A percentile compares a stretch with the other conserved stretches of the same genome.
Evolutionary conservation across 352 stramenopile genomes (phyloP).

Genomic region (Phytophthora aleatoria): DNA sequence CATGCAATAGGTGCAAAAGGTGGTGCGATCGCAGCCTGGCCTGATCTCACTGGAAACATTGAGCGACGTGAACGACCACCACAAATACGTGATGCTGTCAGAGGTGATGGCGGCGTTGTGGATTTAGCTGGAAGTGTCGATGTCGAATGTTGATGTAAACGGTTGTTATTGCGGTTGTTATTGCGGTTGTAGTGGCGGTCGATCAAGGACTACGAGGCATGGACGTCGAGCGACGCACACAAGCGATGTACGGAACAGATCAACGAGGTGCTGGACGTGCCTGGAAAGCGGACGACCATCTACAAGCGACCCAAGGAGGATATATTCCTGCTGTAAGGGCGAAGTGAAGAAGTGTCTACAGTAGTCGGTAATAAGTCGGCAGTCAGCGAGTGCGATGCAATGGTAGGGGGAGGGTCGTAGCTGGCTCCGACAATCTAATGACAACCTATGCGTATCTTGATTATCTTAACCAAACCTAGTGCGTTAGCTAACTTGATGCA

Average conservation of each 20-base stretch:
- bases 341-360: neutral
- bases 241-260: constrained; percentile 85
- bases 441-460: constrained; percentile 19
- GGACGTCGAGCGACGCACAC: constrained; percentile 78
- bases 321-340: constrained; percentile 80
- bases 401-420: neutral
- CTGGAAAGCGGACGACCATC: constrained; percentile 86
- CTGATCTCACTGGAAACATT: constrained; percentile 84
- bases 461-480: neutral
- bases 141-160: neutral
- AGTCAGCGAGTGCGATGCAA: neutral
- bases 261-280: constrained; percentile 86
- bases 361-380: constrained; percentile 20
- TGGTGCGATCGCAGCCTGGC: constrained; percentile 75
- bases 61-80: constrained; percentile 82
- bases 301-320: constrained; percentile 82
- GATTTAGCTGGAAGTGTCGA: neutral
- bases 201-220: constrained; percentile 81
- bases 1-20: constrained; percentile 62
- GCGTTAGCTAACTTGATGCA: no score
- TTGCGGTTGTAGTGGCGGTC: constrained; percentile 64
- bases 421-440: constrained; percentile 10
- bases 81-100: constrained; percentile 89
- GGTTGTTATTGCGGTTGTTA: constrained; percentile 4
- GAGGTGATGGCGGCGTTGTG: constrained; percentile 45